A percentile compares a stretch with the other conserved stretches of the same genome.
These are phyloP conservation scores for Mrakia hoshinonis DNA, from an alignment of 768 basidiomycete species.

Conservation along the genomic window DNA sequence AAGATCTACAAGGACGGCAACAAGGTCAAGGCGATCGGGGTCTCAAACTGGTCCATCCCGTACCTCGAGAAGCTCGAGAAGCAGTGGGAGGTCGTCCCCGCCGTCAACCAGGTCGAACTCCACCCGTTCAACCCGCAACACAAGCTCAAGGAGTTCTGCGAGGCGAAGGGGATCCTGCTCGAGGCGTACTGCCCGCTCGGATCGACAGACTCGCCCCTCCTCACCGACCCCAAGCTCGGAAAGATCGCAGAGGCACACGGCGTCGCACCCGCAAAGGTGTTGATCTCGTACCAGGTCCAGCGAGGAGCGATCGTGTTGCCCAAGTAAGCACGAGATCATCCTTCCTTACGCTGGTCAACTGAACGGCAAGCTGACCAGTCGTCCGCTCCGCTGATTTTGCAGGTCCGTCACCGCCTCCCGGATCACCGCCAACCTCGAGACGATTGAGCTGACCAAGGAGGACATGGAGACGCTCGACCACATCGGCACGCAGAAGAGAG, in stretches of 20 bases:
- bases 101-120: conserved; percentile 59
- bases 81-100: conserved; percentile 65
- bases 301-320: conserved; percentile 57
- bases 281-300: conserved; percentile 43
- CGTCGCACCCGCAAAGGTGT: conserved; percentile 56
- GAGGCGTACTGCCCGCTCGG: conserved; percentile 79
- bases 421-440: conserved; percentile 34
- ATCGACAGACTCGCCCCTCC: conserved; percentile 65
- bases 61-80: conserved; percentile 60
- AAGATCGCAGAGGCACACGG: conserved; percentile 57
- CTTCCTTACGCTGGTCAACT: too few relatives aligned
- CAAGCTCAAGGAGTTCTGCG: conserved; percentile 61
- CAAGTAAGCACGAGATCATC: conserved; percentile 35
- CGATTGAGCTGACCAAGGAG: conserved; percentile 31
- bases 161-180: conserved; percentile 60
- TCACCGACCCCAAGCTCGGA: conserved; percentile 51
- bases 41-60: conserved; percentile 64
- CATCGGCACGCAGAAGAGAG: conserved; percentile 33
- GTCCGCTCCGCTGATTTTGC: neutral
- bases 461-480: conserved; percentile 33
- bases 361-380: too few relatives aligned
- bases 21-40: conserved; percentile 49
- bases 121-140: conserved; percentile 36
- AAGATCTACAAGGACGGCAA: conserved; percentile 25
- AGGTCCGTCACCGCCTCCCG: conserved; percentile 60